A percentile compares a stretch with the other conserved stretches of the same genome.
These are phyloP conservation scores for Cardamine chenopodiifolia DNA, from an alignment of 345 rosid genomes.

Conservation along the genomic window DNA sequence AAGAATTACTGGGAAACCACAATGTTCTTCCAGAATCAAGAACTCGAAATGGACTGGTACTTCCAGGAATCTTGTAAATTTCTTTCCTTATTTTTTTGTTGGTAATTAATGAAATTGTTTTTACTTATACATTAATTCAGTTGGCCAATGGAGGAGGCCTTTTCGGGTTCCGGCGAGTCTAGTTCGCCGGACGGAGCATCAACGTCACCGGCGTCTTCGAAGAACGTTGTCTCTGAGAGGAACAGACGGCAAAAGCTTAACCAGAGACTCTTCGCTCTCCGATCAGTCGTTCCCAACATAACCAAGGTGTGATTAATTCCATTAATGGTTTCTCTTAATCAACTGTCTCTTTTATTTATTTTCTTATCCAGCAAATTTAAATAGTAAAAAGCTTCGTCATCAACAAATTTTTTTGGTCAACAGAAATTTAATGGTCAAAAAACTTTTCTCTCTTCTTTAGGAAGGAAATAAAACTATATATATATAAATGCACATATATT, in stretches of 20 bases:
- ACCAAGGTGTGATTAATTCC: conserved; percentile 36
- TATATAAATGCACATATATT: too few relatives aligned
- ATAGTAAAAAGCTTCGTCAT: conserved; percentile 2
- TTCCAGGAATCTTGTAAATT: background rate
- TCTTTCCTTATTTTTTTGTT: background rate
- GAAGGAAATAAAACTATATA: background rate
- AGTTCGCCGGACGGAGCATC: conserved; percentile 94
- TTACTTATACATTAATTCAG: conserved; percentile 29
- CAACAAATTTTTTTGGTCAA: conserved; percentile 18
- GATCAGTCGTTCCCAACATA: conserved; percentile 80
- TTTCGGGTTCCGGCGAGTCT: conserved; percentile 69
- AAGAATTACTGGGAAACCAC: conserved; percentile 72
- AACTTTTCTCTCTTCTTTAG: background rate
- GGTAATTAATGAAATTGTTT: background rate
- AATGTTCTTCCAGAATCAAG: conserved; percentile 64
- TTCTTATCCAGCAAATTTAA: background rate
- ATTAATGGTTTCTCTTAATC: conserved; percentile 18
- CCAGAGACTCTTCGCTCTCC: conserved; percentile 79
- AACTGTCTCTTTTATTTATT: conserved; percentile 11
- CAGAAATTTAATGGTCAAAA: conserved; percentile 11
- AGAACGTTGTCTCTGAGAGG: conserved; percentile 86
- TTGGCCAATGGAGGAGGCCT: conserved; percentile 57
- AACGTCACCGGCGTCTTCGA: conserved; percentile 63
- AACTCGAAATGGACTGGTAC: conserved; percentile 53
- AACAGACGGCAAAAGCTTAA: conserved; percentile 85